These are phyloP conservation scores for Salmacisia buchloeana DNA, from an alignment of 1,284 basidiomycete genomes.

Conservation along the genomic window DNA sequence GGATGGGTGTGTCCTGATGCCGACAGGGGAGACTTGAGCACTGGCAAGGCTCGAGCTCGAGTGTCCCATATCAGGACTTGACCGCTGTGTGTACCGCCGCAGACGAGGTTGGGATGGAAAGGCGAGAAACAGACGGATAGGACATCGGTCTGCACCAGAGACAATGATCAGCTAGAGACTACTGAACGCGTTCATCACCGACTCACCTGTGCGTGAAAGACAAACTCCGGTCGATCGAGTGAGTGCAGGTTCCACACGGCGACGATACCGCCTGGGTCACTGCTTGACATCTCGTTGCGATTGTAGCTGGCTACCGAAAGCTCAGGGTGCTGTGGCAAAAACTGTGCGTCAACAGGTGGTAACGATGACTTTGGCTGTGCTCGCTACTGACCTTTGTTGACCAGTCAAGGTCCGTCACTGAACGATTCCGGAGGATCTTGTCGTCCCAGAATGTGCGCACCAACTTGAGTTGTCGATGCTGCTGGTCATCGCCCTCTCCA, in stretches of 20 bases:
- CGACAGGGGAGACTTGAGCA: constrained; percentile 90
- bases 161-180: not conserved
- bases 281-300: constrained; percentile 68
- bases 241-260: constrained; percentile 96
- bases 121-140: constrained; percentile 93
- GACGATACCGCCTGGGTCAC: constrained; percentile 79
- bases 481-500: constrained; percentile 9
- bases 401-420: constrained; percentile 95
- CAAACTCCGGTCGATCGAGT: constrained; percentile 88
- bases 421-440: constrained; percentile 63
- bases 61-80: constrained; percentile 99
- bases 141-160: constrained; percentile 82
- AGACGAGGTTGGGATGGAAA: constrained; percentile 92
- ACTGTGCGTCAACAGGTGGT: not conserved
- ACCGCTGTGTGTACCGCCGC: constrained; percentile 95
- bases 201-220: constrained; percentile 87
- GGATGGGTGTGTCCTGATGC: constrained; percentile 90
- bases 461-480: constrained; percentile 21
- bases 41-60: constrained; percentile 79
- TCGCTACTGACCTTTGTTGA: constrained; percentile 71
- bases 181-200: not conserved
- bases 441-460: constrained; percentile 34
- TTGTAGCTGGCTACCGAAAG: constrained; percentile 91
- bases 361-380: not conserved
- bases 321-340: constrained; percentile 72